Percentiles rank a stretch among this genome's conserved stretches.
These are phyloP conservation scores for Truncatella angustata DNA, from an alignment of 2,329 filamentous ascomycete genomes.

Conservation along the genomic window DNA sequence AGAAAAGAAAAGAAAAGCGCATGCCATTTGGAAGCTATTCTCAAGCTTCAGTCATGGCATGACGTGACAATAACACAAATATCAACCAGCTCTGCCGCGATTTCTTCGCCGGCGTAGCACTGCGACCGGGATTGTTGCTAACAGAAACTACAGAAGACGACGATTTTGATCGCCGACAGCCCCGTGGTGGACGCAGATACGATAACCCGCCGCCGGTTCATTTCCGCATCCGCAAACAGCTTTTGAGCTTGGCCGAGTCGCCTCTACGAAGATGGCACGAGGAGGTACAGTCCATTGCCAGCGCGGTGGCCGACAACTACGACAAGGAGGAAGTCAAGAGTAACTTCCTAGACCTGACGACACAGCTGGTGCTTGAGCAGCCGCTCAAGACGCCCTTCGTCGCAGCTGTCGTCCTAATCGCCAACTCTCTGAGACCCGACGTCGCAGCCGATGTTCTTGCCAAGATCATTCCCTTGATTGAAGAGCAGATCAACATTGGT, in stretches of 20 bases:
- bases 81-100: neutral
- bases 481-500: constrained; percentile 67
- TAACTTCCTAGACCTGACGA: constrained; percentile 69
- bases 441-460: constrained; percentile 69
- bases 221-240: constrained; percentile 72
- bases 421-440: constrained; percentile 76
- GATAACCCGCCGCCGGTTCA: constrained; percentile 58
- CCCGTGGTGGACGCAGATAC: constrained; percentile 72
- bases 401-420: constrained; percentile 75
- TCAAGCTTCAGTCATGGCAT: too few relatives aligned
- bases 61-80: too few relatives aligned
- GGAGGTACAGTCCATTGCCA: constrained; percentile 72
- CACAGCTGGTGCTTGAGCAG: constrained; percentile 83
- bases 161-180: constrained; percentile 69
- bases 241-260: constrained; percentile 79
- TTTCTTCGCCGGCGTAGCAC: too few relatives aligned
- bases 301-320: constrained; percentile 75
- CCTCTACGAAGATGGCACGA: constrained; percentile 76
- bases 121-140: constrained; percentile 31
- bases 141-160: constrained; percentile 59
- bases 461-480: constrained; percentile 58
- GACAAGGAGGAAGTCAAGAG: constrained; percentile 78
- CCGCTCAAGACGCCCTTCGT: constrained; percentile 97
- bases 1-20: too few relatives aligned
- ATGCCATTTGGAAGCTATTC: too few relatives aligned